These are phyloP conservation scores for Heliamphora exappendiculata DNA, from an alignment of 148 eudicot genomes.

Conservation along the genomic window DNA sequence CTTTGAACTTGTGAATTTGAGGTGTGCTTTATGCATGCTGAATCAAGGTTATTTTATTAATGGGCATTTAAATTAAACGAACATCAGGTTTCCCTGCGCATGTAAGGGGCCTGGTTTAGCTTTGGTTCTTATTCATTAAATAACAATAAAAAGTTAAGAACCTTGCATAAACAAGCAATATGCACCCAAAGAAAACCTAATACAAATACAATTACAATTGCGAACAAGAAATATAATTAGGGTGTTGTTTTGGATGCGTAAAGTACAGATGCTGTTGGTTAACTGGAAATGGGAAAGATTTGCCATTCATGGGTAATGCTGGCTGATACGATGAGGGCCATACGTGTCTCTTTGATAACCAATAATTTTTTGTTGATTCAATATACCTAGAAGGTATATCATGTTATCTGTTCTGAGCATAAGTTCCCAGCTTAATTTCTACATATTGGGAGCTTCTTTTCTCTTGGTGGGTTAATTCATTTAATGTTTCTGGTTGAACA, in stretches of 20 bases:
- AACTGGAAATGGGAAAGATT: constrained; percentile 1
- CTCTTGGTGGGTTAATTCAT: background rate
- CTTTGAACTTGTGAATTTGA: background rate
- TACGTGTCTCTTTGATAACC: background rate
- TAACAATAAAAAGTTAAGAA: background rate
- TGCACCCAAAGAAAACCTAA: too few relatives aligned
- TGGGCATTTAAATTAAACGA: background rate
- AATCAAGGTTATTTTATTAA: background rate
- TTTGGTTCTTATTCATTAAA: background rate
- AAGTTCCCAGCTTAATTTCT: background rate
- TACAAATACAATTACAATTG: too few relatives aligned
- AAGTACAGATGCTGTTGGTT: background rate
- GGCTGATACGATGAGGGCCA: background rate
- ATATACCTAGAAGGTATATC: background rate
- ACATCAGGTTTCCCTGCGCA: background rate
- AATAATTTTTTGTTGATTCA: background rate
- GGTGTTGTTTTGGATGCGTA: too few relatives aligned
- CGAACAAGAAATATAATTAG: too few relatives aligned
- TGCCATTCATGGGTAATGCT: background rate
- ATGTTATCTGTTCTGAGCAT: background rate
- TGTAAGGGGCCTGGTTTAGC: background rate
- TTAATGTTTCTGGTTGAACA: constrained; percentile 37
- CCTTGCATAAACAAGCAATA: too few relatives aligned
- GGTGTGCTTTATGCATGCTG: background rate
- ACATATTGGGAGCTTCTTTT: background rate